Conservation (phyloP, 164 flowering plant genomes). For the Taxillus chinensis region DNA sequence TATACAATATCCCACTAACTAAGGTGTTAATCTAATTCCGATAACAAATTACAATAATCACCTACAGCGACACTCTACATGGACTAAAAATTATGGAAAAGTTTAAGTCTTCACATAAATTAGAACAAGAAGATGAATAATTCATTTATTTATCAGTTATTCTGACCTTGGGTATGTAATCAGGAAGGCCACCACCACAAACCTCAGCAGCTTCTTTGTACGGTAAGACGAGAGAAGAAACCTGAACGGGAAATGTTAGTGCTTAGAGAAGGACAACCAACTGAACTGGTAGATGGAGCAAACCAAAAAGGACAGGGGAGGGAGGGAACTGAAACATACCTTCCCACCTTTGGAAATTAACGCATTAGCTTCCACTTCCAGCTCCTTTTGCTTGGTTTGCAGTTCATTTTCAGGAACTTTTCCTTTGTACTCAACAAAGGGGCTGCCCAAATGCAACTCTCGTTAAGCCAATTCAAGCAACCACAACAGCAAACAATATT, state of each 20-base stretch:
- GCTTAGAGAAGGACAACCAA: background rate
- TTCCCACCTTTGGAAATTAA: conserved; percentile 64
- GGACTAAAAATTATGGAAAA: no score
- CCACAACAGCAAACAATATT: background rate
- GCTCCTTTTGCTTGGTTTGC: conserved; percentile 48
- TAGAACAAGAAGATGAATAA: background rate
- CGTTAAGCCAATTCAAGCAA: conserved; percentile 2
- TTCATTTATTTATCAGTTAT: background rate
- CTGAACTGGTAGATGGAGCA: background rate
- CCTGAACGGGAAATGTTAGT: conserved; percentile 24
- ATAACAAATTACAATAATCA: no score
- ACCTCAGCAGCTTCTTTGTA: conserved; percentile 53
- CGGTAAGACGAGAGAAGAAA: conserved; percentile 39
- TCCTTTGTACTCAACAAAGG: conserved; percentile 88
- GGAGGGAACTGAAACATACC: conserved; percentile 21
- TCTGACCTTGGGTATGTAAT: conserved; percentile 71
- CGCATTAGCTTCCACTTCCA: conserved; percentile 57
- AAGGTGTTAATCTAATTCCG: no score
- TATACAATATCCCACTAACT: no score
- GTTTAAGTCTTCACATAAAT: no score
- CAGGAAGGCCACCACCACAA: conserved; percentile 82
- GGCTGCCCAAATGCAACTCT: conserved; percentile 29
- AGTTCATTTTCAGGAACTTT: conserved; percentile 44
- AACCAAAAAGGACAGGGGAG: background rate
- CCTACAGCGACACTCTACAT: no score